Base-by-base conservation (phyloP, 2,329 filamentous ascomycete species). In the Coniella lustricola region DNA sequence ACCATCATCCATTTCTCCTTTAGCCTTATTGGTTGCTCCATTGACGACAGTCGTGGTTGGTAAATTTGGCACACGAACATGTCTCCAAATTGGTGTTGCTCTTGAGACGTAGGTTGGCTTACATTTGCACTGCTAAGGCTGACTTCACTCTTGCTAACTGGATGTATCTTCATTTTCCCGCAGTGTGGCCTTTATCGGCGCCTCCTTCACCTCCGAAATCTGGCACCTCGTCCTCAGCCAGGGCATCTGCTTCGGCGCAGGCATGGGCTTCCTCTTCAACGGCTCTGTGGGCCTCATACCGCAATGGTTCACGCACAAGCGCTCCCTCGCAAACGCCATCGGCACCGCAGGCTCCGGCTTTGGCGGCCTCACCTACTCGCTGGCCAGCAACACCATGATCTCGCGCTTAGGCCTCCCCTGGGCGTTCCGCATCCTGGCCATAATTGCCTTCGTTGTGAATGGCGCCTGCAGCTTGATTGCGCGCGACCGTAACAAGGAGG, bases 171-270 rank as follows among this genome's bases (percentile, higher is more conserved):
- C 3, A 7, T 18, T 16, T 17, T 44, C 35, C 9, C 13, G 9
- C 37, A 71, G 68, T 0, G 66, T 71, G 8, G 81, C 79, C 18
- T 75, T 90, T 52, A 76, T 90, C 38, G 79, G 78, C 2, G 85
- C 87, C 7, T 85, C 81, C 13, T 90, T 89, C 57, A 77, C 84
- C 0, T 69, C 62, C 14, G 60, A 78, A 48, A 82, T 87, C 49
- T 90, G 85, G 83, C 86, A 91, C 32, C 72, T 93, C 1, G 82
- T 90, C 49, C 73, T 91, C 0, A 78, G 75, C 5, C 87, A 91
- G 60, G 87, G 87, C 4, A 60, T 90, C 3, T 78, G 81, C 46
- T 90, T 91, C 54, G 87, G 87, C n/a, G 63, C 84, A 18, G 87
- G 86, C 3, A 84, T 91, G 75, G 87, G 87, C 0, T 83, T 90